Conservation (phyloP, 2,329 filamentous ascomycete species). For the Trichoderma koningii region DNA sequence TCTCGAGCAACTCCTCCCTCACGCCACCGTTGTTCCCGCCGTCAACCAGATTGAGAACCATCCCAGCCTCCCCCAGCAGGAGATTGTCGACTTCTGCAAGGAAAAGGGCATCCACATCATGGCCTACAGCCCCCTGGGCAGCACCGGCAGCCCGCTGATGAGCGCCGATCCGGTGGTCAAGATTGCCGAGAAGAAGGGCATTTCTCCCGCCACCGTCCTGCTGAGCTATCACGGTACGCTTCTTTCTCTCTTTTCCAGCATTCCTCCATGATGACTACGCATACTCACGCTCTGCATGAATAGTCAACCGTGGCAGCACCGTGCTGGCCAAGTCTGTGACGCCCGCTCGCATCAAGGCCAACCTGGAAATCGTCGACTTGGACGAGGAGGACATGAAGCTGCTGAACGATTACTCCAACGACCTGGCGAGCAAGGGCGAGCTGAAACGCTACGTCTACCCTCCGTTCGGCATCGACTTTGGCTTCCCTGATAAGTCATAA, state of each 20-base stretch:
- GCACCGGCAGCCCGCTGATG: constrained; percentile 65
- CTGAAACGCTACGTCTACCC: constrained; percentile 67
- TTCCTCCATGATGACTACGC: neutral
- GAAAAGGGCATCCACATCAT: constrained; percentile 70
- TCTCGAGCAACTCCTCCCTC: constrained; percentile 56
- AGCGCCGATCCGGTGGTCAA: constrained; percentile 63
- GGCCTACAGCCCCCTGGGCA: constrained; percentile 69
- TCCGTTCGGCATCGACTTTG: constrained; percentile 68
- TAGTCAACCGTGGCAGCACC: constrained; percentile 68
- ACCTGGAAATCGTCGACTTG: constrained; percentile 66
- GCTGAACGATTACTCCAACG: constrained; percentile 57
- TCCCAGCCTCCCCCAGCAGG: constrained; percentile 69
- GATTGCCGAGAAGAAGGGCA: constrained; percentile 64
- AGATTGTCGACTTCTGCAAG: constrained; percentile 69
- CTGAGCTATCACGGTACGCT: constrained; percentile 71
- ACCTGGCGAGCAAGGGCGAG: constrained; percentile 53
- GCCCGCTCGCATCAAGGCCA: constrained; percentile 67
- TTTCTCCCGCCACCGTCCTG: constrained; percentile 63
- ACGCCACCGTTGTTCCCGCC: constrained; percentile 59
- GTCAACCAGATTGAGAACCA: constrained; percentile 77
- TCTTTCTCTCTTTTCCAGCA: neutral
- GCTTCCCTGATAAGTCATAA: constrained; percentile 67
- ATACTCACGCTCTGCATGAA: neutral
- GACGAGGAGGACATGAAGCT: constrained; percentile 64
- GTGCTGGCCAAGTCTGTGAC: constrained; percentile 75